Evolutionary conservation across 495 filamentous ascomycete genomes (phyloP).

Genomic region (Trichoderma orchidacearum): DNA sequence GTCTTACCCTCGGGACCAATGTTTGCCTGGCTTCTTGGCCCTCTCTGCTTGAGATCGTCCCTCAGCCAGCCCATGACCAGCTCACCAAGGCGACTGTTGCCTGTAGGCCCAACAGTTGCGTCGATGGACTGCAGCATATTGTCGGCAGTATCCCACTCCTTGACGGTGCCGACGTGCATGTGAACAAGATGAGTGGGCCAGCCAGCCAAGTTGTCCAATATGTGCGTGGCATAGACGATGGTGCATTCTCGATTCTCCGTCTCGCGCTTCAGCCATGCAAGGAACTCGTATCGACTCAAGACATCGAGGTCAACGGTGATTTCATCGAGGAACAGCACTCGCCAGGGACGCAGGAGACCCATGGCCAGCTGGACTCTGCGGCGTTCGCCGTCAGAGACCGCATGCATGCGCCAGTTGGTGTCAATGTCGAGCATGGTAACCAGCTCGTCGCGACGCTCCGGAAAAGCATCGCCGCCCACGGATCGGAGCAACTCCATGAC

Average conservation of each 20-base stretch:
- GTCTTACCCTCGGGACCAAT: slow-evolving; percentile 52
- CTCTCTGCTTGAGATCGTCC: slow-evolving; percentile 67
- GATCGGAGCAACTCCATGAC: slow-evolving; percentile 72
- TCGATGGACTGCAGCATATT: slow-evolving; percentile 19
- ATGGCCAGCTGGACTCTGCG: slow-evolving; percentile 89
- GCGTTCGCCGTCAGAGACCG: slow-evolving; percentile 82
- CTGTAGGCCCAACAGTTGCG: slow-evolving; percentile 33
- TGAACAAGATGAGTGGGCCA: slow-evolving; percentile 96
- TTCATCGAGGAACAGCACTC: slow-evolving; percentile 81
- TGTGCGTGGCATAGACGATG: slow-evolving; percentile 95
- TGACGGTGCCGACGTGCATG: slow-evolving; percentile 78
- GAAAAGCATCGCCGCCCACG: slow-evolving; percentile 75
- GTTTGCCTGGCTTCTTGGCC: slow-evolving; percentile 50
- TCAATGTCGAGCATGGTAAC: slow-evolving; percentile 86
- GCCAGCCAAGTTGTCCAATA: slow-evolving; percentile 77
- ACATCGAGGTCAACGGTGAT: slow-evolving; percentile 96
- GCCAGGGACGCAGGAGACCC: slow-evolving; percentile 90
- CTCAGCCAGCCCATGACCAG: slow-evolving; percentile 79
- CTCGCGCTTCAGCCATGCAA: slow-evolving; percentile 76
- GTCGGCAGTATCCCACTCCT: slow-evolving; percentile 64
- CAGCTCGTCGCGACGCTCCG: slow-evolving; percentile 71
- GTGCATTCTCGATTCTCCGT: slow-evolving; percentile 72
- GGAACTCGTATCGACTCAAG: slow-evolving; percentile 67
- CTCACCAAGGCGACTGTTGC: slow-evolving; percentile 67
- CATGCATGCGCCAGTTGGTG: slow-evolving; percentile 83